Evolutionary conservation across 1,139 yeast genomes (phyloP).

Genomic region (Nakaseomyces nivariensis): DNA sequence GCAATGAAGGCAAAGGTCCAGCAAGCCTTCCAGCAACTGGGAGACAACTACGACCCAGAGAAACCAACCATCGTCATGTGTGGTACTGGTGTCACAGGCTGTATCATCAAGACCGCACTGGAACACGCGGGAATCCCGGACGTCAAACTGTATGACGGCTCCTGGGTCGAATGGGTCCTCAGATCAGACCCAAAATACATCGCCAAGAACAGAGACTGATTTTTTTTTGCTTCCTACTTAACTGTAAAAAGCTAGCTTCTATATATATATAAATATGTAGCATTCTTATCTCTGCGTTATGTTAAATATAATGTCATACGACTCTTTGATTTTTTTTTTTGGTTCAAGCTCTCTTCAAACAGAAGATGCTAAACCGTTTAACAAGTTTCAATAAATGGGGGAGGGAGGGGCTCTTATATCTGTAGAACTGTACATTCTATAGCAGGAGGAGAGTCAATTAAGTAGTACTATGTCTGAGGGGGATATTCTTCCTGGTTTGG

Average conservation of each 20-base stretch:
- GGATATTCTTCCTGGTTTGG: slow-evolving; percentile 22
- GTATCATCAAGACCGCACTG: slow-evolving; percentile 64
- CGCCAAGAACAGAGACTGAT: slow-evolving; percentile 23
- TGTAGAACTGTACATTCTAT: too few relatives aligned
- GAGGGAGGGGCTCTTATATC: too few relatives aligned
- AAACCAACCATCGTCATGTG: slow-evolving; percentile 78
- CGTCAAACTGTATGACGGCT: slow-evolving; percentile 79
- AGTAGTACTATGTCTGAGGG: slow-evolving; percentile 5
- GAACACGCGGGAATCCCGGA: slow-evolving; percentile 44
- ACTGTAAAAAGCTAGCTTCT: neutral
- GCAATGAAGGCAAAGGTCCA: slow-evolving; percentile 17
- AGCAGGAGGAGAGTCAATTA: too few relatives aligned
- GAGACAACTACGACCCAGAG: slow-evolving; percentile 31
- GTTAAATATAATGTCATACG: too few relatives aligned
- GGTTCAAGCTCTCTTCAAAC: too few relatives aligned
- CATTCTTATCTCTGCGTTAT: too few relatives aligned
- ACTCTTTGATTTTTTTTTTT: too few relatives aligned
- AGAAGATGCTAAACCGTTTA: too few relatives aligned
- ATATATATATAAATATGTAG: neutral
- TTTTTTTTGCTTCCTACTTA: too few relatives aligned
- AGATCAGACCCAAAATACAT: slow-evolving; percentile 30
- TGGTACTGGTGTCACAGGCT: slow-evolving; percentile 94
- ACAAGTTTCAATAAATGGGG: too few relatives aligned
- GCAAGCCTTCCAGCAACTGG: slow-evolving; percentile 11
- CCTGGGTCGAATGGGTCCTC: slow-evolving; percentile 62